Evolutionary conservation across 1,284 basidiomycete species (phyloP).

Genomic region (Apiotrichum siamense): DNA sequence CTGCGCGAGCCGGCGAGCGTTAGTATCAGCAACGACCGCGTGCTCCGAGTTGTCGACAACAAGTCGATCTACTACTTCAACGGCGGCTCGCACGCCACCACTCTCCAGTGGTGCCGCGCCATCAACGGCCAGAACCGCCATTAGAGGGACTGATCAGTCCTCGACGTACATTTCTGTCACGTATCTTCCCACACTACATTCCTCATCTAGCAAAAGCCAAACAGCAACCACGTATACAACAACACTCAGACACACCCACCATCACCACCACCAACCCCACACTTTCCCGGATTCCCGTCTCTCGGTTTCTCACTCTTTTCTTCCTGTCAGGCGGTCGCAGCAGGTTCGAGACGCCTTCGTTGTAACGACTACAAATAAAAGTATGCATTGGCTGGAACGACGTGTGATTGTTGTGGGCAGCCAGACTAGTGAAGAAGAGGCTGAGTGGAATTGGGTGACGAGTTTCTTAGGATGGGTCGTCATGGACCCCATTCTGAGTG

Average conservation of each 20-base stretch:
- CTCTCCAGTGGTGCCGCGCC: constrained; percentile 70
- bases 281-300: not conserved
- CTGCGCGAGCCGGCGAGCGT: constrained; percentile 82
- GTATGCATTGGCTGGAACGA: not conserved
- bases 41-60: constrained; percentile 51
- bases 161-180: not conserved
- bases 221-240: not conserved
- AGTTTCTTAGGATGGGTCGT: no score
- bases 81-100: constrained; percentile 70
- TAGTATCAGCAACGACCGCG: constrained; percentile 63
- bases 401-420: not conserved
- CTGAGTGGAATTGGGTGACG: no score
- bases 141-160: not conserved
- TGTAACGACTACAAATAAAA: constrained; percentile 1
- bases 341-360: constrained; percentile 1
- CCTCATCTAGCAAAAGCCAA: not conserved
- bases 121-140: constrained; percentile 38
- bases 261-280: not conserved
- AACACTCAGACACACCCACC: not conserved
- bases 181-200: not conserved
- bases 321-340: not conserved
- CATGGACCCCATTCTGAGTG: no score
- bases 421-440: not conserved
- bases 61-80: constrained; percentile 85
- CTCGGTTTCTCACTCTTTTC: not conserved